Evolutionary conservation across 345 rosid species (phyloP), one percentile per base, ranked within the genome.

Genomic region (Rhodomyrtus tomentosa): DNA sequence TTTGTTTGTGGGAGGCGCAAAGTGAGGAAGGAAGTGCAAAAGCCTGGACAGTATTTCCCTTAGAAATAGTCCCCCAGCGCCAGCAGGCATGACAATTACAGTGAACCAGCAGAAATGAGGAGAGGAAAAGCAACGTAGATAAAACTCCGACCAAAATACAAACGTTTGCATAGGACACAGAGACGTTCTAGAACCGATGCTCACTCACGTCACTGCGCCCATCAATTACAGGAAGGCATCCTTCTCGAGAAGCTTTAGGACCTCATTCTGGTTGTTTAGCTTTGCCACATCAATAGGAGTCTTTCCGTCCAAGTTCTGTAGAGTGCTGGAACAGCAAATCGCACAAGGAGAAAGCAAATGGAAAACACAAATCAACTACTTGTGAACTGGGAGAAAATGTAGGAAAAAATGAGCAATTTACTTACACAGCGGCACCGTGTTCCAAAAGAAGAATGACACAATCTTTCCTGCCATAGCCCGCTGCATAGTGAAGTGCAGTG

Each of bases 401-500:
- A 5, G 81, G 55, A 32, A 4, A 4, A 53, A 80, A 54, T n/a
- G 80, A 51, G 27, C 1, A 42, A 45, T 54, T 38, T 55, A 89
- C 99, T 95, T 94, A 97, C 99, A 97, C 99, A 40, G 99, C 98
- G 40, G 99, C 99, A 6, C 98, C 99, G 45, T 95, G 93, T 85
- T 94, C 95, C 68, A 97, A 90, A 32, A 97, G 91, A 85, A 96
- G 96, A 85, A 95, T 90, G 3, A 96, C 99, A 84, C 99, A 96
- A 45, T 94, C 99, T 90, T 94, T 95, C 87, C 96, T 94, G 82
- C 99, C 99, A 83, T 97, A 97, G 82, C 99, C 99, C 76, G 99
- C 98, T 48, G 99, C 96, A 72, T 97, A 97, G 86, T 97, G 99
- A 81, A 97, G 95, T 6, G 99, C 96, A 4, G 99, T 95, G 90